Evolutionary conservation across 2,329 filamentous ascomycete genomes (phyloP).

Genomic region (Ilyonectria mors-panacis): DNA sequence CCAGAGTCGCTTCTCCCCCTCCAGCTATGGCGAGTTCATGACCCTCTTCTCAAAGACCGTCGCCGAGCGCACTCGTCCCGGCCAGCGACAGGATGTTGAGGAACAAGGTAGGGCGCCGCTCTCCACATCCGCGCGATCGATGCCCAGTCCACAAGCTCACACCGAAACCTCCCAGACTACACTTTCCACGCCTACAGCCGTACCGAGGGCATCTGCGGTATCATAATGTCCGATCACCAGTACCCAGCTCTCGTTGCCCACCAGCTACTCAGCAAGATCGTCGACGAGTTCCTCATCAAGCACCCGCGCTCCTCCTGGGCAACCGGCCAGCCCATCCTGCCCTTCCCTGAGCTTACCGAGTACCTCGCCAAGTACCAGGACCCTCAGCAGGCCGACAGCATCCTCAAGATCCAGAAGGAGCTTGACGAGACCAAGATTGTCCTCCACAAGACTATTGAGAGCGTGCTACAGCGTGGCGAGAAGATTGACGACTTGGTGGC

Average conservation of each 20-base stretch:
- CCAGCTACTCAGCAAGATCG: slow-evolving; percentile 86
- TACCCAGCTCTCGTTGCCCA: slow-evolving; percentile 87
- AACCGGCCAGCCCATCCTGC: slow-evolving; percentile 66
- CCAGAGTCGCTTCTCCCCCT: slow-evolving; percentile 28
- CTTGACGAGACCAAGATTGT: slow-evolving; percentile 98
- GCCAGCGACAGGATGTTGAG: slow-evolving; percentile 87
- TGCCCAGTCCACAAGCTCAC: slow-evolving; percentile 34
- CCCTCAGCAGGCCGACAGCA: slow-evolving; percentile 89
- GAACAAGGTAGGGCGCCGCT: slow-evolving; percentile 73
- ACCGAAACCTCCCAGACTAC: slow-evolving; percentile 64
- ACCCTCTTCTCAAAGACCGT: slow-evolving; percentile 89
- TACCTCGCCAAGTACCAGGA: slow-evolving; percentile 86
- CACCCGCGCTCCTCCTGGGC: slow-evolving; percentile 80
- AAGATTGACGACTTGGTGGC: slow-evolving; percentile 95
- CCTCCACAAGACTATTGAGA: slow-evolving; percentile 96
- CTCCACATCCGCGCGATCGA: neutral
- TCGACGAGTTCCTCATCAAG: slow-evolving; percentile 87
- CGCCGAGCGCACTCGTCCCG: slow-evolving; percentile 86
- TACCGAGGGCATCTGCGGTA: slow-evolving; percentile 80
- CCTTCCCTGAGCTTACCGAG: slow-evolving; percentile 83
- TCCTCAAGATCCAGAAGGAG: slow-evolving; percentile 96
- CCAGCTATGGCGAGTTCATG: slow-evolving; percentile 76
- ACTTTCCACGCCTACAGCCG: slow-evolving; percentile 85
- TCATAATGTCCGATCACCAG: slow-evolving; percentile 83
- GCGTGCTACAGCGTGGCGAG: slow-evolving; percentile 88